Base-by-base conservation (phyloP, 164 flowering plant genomes). In the Liriodendron chinense region DNA sequence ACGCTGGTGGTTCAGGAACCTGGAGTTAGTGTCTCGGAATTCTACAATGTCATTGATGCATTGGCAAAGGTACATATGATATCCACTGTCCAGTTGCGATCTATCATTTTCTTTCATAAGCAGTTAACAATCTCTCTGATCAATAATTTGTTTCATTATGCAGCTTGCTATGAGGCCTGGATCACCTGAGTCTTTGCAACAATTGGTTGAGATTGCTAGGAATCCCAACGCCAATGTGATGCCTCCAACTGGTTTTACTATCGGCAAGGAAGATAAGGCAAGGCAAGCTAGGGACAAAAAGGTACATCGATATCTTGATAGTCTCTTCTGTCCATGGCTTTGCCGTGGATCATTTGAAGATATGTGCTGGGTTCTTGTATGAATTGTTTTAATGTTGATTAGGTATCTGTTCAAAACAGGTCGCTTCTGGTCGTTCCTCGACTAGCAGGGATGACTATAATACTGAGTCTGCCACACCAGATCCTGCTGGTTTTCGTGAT, bases 101-200 rank as follows among this genome's bases (percentile, higher is more conserved):
- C 22, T 5, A 53, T 53, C 13, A 53, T 12, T 53, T 53, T 21
- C 47, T 22, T 4, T 34, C 21, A 66, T 59, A 21, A 23, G 16
- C 4, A 22, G 13, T 59, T 25, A 24, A 24, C 28, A 48, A n/a
- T 53, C 59, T 24, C 57, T 50, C 23, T 77, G 25, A 12, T 72
- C 23, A 9, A 47, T 71, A 43, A 34, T 1, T 75, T 57, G 13
- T 68, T 47, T 43, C 48, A 14, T 1, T 16, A 28, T 85, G 76
- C 87, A 96, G 99, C 84, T 93, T 80, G 94, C 96, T 28, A 82
- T 89, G 72, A 90, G 93, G 81, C 96, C 99, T 76, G 99, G 94
- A 64, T 89, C 92, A 65, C 89, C 94, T 7, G 98, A 96, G 82
- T 87, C 98, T 23, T 82, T 94, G 26, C 96, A 88, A 69, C 94